A percentile compares a stretch with the other conserved stretches of the same genome.
These are phyloP conservation scores for Zoysia japonica DNA, from an alignment of 176 grass and related monocot species.

Conservation along the genomic window DNA sequence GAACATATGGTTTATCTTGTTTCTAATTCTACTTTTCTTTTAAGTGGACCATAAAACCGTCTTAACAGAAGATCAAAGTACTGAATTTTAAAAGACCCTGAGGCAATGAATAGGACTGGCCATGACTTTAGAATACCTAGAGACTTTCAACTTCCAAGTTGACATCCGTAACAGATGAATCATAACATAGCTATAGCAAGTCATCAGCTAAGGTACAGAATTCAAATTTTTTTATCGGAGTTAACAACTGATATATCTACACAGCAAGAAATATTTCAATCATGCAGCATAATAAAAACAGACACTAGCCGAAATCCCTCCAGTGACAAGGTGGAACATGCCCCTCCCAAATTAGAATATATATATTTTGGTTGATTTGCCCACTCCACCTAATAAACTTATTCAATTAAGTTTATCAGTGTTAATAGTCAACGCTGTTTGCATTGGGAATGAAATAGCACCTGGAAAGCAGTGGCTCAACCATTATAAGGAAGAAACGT, in stretches of 20 bases:
- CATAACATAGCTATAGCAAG: not conserved
- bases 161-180: not conserved
- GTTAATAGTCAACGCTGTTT: not conserved
- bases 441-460: not conserved
- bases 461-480: not conserved
- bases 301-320: not conserved
- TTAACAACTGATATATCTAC: not conserved
- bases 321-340: not conserved
- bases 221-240: not conserved
- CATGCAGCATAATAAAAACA: not conserved
- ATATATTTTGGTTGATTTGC: not conserved
- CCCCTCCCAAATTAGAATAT: not conserved
- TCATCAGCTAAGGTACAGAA: not conserved
- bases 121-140: not conserved
- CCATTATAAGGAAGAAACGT: conserved; percentile 22
- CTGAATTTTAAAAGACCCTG: not conserved
- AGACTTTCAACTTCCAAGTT: not conserved
- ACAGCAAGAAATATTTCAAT: conserved; percentile 7
- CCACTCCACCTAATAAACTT: not conserved
- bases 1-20: not conserved
- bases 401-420: not conserved
- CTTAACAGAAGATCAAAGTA: not conserved
- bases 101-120: not conserved
- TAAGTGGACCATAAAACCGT: not conserved
- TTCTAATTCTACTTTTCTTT: not conserved